Percentiles rank a stretch among this genome's conserved stretches.
Evolutionary conservation across 345 rosid genomes (phyloP).

Genomic region (Xanthoceras sorbifolium): DNA sequence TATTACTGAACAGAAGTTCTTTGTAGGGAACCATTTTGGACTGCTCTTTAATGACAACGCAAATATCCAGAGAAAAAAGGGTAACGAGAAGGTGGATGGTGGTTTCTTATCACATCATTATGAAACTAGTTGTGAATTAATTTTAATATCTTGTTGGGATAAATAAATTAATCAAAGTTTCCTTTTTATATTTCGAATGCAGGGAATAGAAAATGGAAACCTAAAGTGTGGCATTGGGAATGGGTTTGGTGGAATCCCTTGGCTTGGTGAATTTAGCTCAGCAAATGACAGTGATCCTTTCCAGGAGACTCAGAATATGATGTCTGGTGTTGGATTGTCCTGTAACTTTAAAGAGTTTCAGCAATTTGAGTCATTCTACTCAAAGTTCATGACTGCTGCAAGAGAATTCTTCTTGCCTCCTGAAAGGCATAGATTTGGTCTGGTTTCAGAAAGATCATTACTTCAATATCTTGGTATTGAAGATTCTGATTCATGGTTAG

Average conservation of each 20-base stretch:
- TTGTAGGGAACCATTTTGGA: conserved; percentile 41
- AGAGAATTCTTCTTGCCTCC: conserved; percentile 72
- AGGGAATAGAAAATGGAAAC: conserved; percentile 46
- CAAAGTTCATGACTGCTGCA: conserved; percentile 48
- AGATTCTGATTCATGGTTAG: conserved; percentile 65
- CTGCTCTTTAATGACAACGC: conserved; percentile 25
- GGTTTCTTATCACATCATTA: conserved; percentile 53
- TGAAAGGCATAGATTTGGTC: conserved; percentile 73
- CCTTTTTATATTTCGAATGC: conserved; percentile 25
- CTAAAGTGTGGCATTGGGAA: conserved; percentile 57
- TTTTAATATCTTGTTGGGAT: conserved; percentile 15
- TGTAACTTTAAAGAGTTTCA: conserved; percentile 69
- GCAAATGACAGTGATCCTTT: conserved; percentile 43
- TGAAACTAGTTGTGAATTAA: conserved; percentile 23
- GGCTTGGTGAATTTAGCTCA: conserved; percentile 56
- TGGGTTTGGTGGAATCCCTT: conserved; percentile 58
- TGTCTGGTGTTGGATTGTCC: conserved; percentile 33
- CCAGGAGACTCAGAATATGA: conserved; percentile 34
- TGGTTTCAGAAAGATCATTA: conserved; percentile 62
- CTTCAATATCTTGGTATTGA: conserved; percentile 52
- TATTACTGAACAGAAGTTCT: conserved; percentile 7
- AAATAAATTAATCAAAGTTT: neutral
- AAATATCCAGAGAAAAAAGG: conserved; percentile 35
- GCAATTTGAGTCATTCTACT: conserved; percentile 66
- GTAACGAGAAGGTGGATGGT: conserved; percentile 83